Conservation (phyloP, 2,329 filamentous ascomycete species). For the Fusarium sp. region DNA sequence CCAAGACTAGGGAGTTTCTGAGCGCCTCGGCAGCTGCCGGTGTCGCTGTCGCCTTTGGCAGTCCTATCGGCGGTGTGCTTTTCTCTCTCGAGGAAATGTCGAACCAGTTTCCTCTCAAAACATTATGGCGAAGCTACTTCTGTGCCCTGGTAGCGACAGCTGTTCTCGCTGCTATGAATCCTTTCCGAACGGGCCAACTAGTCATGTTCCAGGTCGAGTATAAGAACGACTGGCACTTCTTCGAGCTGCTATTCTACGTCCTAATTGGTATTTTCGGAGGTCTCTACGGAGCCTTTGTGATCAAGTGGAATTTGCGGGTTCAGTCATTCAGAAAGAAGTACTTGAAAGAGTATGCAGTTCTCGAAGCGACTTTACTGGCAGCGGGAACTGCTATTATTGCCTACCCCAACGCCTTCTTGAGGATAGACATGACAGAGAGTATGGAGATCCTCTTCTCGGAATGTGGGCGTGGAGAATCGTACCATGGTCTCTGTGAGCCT, state of each 20-base stretch:
- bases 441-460: conserved; percentile 98
- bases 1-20: conserved; percentile 93
- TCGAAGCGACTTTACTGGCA: conserved; percentile 87
- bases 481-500: conserved; percentile 86
- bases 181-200: conserved; percentile 93
- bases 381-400: conserved; percentile 89
- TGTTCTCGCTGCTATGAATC: conserved; percentile 94
- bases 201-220: conserved; percentile 99
- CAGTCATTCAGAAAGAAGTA: conserved; percentile 96
- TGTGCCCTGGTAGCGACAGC: conserved; percentile 95
- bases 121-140: conserved; percentile 97
- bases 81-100: conserved; percentile 99
- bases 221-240: conserved; percentile 97
- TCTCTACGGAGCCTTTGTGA: conserved; percentile 94
- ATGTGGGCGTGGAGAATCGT: conserved; percentile 89
- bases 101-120: conserved; percentile 94
- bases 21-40: conserved; percentile 95
- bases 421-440: conserved; percentile 99
- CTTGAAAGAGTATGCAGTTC: conserved; percentile 81
- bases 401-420: conserved; percentile 93
- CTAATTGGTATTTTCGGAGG: conserved; percentile 93
- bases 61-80: conserved; percentile 94
- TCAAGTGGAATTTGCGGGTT: conserved; percentile 94
- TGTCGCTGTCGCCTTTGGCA: conserved; percentile 96
- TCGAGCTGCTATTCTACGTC: conserved; percentile 92